Evolutionary conservation across 2,329 filamentous ascomycete species (phyloP).

Genomic region (Ophiocordyceps camponoti-saundersi): DNA sequence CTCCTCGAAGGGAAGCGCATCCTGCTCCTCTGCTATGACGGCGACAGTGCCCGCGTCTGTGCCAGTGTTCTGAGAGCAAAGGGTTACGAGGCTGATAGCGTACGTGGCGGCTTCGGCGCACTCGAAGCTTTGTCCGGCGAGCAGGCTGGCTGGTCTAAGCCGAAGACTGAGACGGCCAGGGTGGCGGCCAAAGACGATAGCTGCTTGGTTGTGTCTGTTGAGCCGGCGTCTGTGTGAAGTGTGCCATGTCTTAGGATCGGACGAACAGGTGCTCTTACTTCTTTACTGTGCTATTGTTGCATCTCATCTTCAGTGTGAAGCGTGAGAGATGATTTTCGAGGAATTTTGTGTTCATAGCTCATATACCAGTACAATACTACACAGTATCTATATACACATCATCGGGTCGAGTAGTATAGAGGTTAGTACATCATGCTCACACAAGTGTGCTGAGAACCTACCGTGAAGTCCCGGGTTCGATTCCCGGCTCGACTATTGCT

Average conservation of each 20-base stretch:
- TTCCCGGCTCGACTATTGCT: not conserved
- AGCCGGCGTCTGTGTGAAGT: not conserved
- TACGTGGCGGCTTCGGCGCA: slow-evolving; percentile 21
- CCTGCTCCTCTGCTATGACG: slow-evolving; percentile 34
- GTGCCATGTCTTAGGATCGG: not conserved
- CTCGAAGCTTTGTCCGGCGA: slow-evolving; percentile 1
- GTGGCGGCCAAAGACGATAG: not conserved
- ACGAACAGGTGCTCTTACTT: not conserved
- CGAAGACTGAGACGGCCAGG: not conserved
- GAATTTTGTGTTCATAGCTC: not conserved
- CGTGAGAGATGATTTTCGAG: not conserved
- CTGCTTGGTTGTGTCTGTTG: not conserved
- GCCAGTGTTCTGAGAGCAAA: slow-evolving; percentile 34
- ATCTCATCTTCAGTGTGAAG: not conserved
- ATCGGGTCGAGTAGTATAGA: not conserved
- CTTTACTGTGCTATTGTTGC: not conserved
- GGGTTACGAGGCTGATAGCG: slow-evolving; percentile 26
- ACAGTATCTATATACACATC: not conserved
- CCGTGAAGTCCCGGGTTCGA: not conserved
- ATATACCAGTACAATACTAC: not conserved
- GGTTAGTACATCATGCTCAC: not conserved
- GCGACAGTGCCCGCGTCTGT: slow-evolving; percentile 35
- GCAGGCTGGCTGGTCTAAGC: not conserved
- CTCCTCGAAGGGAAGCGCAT: slow-evolving; percentile 16
- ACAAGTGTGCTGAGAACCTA: not conserved